A percentile compares a stretch with the other conserved stretches of the same genome.
phyloP scores from a whole-genome alignment of 805 yeast genomes.

The Dipodascus geniculatus region DNA sequence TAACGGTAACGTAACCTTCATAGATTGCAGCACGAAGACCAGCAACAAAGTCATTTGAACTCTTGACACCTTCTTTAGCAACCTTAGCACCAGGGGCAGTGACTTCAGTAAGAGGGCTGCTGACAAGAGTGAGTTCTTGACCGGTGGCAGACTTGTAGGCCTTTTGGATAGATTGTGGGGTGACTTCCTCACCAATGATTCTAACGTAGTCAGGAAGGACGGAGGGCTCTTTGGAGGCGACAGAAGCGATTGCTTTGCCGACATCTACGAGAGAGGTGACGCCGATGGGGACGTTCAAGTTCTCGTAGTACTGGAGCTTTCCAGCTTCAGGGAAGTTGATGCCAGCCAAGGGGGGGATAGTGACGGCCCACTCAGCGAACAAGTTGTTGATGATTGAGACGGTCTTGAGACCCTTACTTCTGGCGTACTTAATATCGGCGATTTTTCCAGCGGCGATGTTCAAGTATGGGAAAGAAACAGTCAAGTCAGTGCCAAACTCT shows the following conservation, averaged over 20 bases:
- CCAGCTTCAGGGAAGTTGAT: slow-evolving; percentile 5
- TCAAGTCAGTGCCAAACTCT: slow-evolving; percentile 42
- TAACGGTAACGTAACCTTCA: background rate
- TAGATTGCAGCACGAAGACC: background rate
- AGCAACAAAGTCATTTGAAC: background rate
- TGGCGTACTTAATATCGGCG: slow-evolving; percentile 11
- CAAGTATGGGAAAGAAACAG: slow-evolving; percentile 1
- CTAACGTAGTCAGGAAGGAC: slow-evolving; percentile 16
- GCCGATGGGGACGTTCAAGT: slow-evolving; percentile 10
- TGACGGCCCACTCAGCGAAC: slow-evolving; percentile 1
- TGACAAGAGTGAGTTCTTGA: slow-evolving; percentile 10
- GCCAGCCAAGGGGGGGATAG: background rate
- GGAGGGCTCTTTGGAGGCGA: slow-evolving; percentile 11
- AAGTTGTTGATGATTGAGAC: background rate
- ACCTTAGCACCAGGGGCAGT: background rate
- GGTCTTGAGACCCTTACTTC: slow-evolving; percentile 16
- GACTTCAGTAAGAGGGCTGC: background rate
- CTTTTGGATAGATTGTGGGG: slow-evolving; percentile 11
- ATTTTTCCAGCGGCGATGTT: slow-evolving; percentile 9
- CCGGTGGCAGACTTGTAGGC: slow-evolving; percentile 15
- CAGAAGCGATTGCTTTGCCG: slow-evolving; percentile 17
- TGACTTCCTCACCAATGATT: slow-evolving; percentile 11
- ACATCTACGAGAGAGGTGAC: slow-evolving; percentile 16
- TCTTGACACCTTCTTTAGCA: background rate
- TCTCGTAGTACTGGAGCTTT: slow-evolving; percentile 11